Base-by-base conservation (phyloP, 495 filamentous ascomycete genomes). In the Hypoxylon lienhwacheense region DNA sequence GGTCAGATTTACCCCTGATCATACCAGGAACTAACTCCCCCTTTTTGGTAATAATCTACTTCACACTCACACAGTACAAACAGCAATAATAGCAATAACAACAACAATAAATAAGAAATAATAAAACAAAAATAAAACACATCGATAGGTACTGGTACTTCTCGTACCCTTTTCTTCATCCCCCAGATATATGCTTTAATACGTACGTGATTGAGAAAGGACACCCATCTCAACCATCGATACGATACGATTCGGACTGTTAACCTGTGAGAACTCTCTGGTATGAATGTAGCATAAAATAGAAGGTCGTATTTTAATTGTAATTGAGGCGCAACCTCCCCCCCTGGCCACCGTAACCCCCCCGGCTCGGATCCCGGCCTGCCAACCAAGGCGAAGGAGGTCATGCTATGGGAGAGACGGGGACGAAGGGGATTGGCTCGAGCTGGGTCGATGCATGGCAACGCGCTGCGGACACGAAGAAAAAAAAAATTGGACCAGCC, bases 401-500 rank as follows among this genome's bases (percentile, higher is more conserved):
- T 29, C 42, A 41, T 55, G 51, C 57, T 55, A 31, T n/a, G n/a
- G n/a, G n/a, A n/a, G n/a, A n/a, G n/a, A n/a, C n/a, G n/a, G n/a
- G n/a, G n/a, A n/a, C n/a, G n/a, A n/a, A n/a, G n/a, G n/a, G n/a
- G n/a, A n/a, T n/a, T n/a, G 31, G 12, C 51, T 29, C 32, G 43
- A 47, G 51, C 52, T 61, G 50, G 56, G 34, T 42, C 39, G 34
- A 61, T 61, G 58, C 58, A 61, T 55, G 35, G 46, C 51, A 51
- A 53, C 58, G 52, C 52, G 58, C 43, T 16, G 17, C 29, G 47
- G 58, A 61, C 58, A 61, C 58, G 58, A 61, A 61, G 55, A 61
- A 53, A 61, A 52, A 52, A 61, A 61, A 61, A 61, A 53, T 50
- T 54, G 45, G 45, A 60, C 56, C n/a, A 60, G 45, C 56, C 48